Conservation (phyloP, 108 stramenopile genomes). For the Nitzschia sp. region DNA sequence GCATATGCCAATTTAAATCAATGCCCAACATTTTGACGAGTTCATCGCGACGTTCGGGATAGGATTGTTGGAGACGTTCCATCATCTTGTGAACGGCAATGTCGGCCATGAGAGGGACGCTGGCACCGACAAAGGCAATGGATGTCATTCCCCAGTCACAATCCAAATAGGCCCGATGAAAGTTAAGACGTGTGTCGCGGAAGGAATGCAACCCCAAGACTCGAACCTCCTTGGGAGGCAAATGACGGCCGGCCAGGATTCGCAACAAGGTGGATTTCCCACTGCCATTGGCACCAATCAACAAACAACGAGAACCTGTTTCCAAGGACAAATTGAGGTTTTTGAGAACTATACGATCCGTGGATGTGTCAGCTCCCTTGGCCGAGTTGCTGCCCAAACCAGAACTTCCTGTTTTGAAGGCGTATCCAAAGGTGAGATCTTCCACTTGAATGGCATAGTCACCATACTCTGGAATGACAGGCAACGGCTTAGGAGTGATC, state of each 20-base stretch:
- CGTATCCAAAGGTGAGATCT: constrained; percentile 73
- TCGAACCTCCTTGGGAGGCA: constrained; percentile 69
- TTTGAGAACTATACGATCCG: constrained; percentile 35
- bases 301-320: constrained; percentile 76
- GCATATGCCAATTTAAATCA: constrained; percentile 97
- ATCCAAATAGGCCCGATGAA: constrained; percentile 91
- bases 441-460: constrained; percentile 64
- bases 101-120: constrained; percentile 87
- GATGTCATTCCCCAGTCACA: constrained; percentile 98
- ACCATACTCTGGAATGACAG: constrained; percentile 64
- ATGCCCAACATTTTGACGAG: constrained; percentile 92
- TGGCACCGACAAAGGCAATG: constrained; percentile 94
- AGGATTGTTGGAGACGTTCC: constrained; percentile 89
- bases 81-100: constrained; percentile 95
- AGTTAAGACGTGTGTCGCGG: constrained; percentile 91
- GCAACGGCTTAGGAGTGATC: constrained; percentile 57
- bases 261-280: constrained; percentile 94
- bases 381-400: constrained; percentile 34
- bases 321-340: constrained; percentile 64
- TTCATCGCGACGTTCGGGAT: constrained; percentile 95
- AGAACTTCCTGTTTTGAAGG: constrained; percentile 6
- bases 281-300: constrained; percentile 88
- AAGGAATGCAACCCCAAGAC: constrained; percentile 92
- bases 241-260: constrained; percentile 89
- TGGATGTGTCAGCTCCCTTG: constrained; percentile 1